phyloP scores from a whole-genome alignment of 75 land plant genomes.

The Cryptomeria japonica region DNA sequence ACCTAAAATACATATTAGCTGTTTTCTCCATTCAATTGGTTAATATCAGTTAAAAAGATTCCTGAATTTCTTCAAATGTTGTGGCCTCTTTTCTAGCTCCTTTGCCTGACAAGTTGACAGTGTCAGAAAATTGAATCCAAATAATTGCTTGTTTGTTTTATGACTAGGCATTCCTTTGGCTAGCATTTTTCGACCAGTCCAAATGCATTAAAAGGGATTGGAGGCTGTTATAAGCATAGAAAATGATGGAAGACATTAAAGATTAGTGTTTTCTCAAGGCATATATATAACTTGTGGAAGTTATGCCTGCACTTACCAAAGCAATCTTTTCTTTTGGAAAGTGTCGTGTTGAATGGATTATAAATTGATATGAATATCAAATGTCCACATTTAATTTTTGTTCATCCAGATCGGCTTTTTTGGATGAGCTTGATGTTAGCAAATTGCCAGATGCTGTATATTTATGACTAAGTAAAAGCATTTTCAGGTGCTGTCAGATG shows the following conservation, averaged over 20 bases:
- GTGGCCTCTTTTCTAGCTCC: background rate
- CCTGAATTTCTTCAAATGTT: background rate
- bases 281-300: background rate
- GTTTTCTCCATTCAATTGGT: background rate
- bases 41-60: background rate
- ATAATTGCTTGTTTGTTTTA: background rate
- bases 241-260: background rate
- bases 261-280: background rate
- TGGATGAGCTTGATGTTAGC: background rate
- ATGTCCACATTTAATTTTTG: background rate
- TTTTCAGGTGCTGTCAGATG: slow-evolving; percentile 97
- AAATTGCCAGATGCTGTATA: background rate
- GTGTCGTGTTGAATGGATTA: background rate
- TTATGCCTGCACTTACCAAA: background rate
- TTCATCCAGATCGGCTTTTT: background rate
- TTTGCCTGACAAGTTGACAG: background rate
- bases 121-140: background rate
- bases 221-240: background rate
- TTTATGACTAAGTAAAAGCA: slow-evolving; percentile 1
- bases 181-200: background rate
- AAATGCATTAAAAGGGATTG: background rate
- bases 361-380: background rate
- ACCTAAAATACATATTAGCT: background rate
- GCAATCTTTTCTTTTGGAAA: background rate
- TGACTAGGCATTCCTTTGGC: background rate